Base-by-base conservation (phyloP, 306 rosid genomes). In the Cyamopsis tetragonoloba region DNA sequence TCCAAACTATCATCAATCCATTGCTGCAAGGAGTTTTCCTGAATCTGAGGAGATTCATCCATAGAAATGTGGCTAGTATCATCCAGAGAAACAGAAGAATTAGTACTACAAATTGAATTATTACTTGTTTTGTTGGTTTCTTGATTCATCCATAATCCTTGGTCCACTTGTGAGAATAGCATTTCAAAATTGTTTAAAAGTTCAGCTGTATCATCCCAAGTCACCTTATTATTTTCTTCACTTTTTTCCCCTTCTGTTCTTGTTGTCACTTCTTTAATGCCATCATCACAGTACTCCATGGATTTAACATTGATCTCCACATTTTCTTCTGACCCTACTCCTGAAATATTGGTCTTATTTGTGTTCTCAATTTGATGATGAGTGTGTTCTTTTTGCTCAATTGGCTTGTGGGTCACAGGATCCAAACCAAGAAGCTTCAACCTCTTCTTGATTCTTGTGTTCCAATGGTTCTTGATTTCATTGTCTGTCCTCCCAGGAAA, bases 391-490 rank as follows among this genome's bases (percentile, higher is more conserved):
- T 66, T 82, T 18, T 43, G 60, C 60, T 73, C 83, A 57, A 48
- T 41, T 19, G 80, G 82, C 70, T 58, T 75, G 78, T 85, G 89
- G 4, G 84, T 85, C 68, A 79, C 24, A 22, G 90, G 86, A 77
- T 90, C 95, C 23, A 88, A 7, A 42, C 92, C 97, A 44, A 84
- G 81, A 4, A 75, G 76, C 88, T 93, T 90, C 27, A 89, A 54
- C 74, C 73, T 93, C 87, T 93, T 93, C 85, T 93, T 93, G 72
- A 93, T 93, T 76, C 85, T 66, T 20, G 98, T 88, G 56, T 93
- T 93, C 97, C 98, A 93, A 22, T 93, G 98, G 80, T 93, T 93
- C 81, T 93, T 93, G 68, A 93, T 93, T 66, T 93, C 98, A 15
- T 93, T 93, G 75, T 93, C 98, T 0, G 98, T 89, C 41, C 98